Percentiles rank a stretch among this genome's conserved stretches.
Evolutionary conservation across 306 rosid genomes (phyloP).

Genomic region (Inga laurina): DNA sequence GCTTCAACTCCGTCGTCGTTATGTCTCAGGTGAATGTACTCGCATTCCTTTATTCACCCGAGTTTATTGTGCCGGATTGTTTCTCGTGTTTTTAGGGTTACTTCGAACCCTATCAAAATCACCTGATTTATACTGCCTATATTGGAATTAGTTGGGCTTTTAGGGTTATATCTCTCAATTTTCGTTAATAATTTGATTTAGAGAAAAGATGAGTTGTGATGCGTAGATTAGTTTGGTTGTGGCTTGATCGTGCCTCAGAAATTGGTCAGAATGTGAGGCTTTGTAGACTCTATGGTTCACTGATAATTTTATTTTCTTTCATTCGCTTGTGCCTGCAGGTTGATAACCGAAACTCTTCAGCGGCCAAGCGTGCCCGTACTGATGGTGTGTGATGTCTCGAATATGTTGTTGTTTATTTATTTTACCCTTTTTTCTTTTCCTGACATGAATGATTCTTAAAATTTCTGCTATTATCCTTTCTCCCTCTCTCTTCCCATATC

Average conservation of each 20-base stretch:
- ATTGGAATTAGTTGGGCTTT: neutral
- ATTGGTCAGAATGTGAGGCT: neutral
- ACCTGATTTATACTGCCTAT: neutral
- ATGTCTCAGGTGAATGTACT: conserved; percentile 47
- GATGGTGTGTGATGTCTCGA: conserved; percentile 59
- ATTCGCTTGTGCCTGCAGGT: conserved; percentile 49
- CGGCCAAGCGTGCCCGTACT: conserved; percentile 97
- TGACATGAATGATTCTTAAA: conserved; percentile 2
- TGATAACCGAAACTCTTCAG: conserved; percentile 93
- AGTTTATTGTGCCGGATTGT: neutral
- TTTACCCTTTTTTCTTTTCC: neutral
- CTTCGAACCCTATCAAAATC: conserved; percentile 21
- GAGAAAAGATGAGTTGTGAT: neutral
- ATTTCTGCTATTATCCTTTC: neutral
- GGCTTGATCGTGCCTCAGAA: neutral
- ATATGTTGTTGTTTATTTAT: neutral
- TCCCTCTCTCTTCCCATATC: neutral
- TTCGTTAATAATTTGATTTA: neutral
- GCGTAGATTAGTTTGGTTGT: neutral
- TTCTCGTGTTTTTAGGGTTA: neutral
- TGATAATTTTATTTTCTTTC: neutral
- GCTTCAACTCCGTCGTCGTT: conserved; percentile 15
- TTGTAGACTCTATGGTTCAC: neutral
- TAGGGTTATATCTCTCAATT: conserved; percentile 34
- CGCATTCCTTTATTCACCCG: neutral